A percentile compares a stretch with the other conserved stretches of the same genome.
Evolutionary conservation across 148 eudicot genomes (phyloP).

Genomic region (Pouteria glomerata): DNA sequence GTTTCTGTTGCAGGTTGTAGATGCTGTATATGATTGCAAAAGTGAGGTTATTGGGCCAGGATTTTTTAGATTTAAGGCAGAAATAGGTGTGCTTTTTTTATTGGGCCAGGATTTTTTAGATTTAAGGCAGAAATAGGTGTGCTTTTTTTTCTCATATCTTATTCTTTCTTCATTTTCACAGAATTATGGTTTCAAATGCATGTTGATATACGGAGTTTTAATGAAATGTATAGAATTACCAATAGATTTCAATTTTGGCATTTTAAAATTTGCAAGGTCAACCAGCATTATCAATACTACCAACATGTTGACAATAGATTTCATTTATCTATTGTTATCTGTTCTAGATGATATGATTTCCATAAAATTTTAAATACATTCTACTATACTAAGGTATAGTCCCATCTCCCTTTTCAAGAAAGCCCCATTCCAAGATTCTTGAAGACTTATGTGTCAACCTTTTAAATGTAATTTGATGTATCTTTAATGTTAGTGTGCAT

Average conservation of each 20-base stretch:
- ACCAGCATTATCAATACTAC: neutral
- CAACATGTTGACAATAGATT: neutral
- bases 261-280: neutral
- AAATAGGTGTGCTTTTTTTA: conserved; percentile 74
- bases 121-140: conserved; percentile 98
- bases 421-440: neutral
- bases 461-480: neutral
- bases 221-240: neutral
- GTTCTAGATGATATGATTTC: neutral
- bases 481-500: neutral
- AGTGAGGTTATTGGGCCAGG: conserved; percentile 99
- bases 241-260: neutral
- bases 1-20: conserved; percentile 63
- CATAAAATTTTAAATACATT: too few relatives aligned
- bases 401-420: neutral
- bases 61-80: conserved; percentile 95
- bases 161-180: neutral
- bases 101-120: conserved; percentile 96
- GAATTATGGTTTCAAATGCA: neutral
- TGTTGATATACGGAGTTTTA: too few relatives aligned
- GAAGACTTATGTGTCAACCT: neutral
- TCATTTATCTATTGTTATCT: neutral
- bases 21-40: conserved; percentile 91
- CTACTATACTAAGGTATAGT: neutral
- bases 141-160: neutral